Evolutionary conservation across 176 grass and related monocot genomes (phyloP).

Genomic region (Bolboschoenus planiculmis): DNA sequence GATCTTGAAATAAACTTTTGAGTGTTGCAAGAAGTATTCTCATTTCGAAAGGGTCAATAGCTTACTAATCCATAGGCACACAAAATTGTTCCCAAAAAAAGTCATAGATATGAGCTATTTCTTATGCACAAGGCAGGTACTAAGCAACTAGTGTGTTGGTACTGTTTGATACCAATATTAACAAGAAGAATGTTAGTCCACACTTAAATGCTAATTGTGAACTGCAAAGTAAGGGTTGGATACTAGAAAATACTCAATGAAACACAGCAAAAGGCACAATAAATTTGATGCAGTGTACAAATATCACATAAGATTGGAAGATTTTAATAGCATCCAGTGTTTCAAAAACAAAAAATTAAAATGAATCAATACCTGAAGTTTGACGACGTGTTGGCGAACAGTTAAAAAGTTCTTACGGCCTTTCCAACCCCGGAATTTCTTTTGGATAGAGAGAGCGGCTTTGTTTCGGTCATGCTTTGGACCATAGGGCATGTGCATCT

Average conservation of each 20-base stretch:
- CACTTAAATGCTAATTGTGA: not conserved
- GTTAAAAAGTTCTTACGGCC: conserved; percentile 69
- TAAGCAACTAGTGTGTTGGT: not conserved
- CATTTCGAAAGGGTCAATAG: not conserved
- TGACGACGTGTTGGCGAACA: conserved; percentile 75
- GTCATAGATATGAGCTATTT: not conserved
- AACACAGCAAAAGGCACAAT: not conserved
- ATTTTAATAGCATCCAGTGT: not conserved
- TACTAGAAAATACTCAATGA: not conserved
- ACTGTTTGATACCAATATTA: not conserved
- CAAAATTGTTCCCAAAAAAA: not conserved
- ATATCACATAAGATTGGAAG: not conserved
- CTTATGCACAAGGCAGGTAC: not conserved
- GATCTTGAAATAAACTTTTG: no score
- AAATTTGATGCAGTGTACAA: not conserved
- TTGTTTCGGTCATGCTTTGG: conserved; percentile 51
- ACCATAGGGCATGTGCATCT: conserved; percentile 35
- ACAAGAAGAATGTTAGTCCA: not conserved
- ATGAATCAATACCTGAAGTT: conserved; percentile 69
- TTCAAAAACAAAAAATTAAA: conserved; percentile 12
- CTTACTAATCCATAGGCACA: not conserved
- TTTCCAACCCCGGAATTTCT: conserved; percentile 93
- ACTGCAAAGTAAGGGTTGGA: not conserved
- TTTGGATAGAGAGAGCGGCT: conserved; percentile 96
- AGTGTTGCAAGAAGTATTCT: no score